These are phyloP conservation scores for Cutaneotrichosporon sp. DNA, from an alignment of 1,284 basidiomycete species.

Conservation along the genomic window DNA sequence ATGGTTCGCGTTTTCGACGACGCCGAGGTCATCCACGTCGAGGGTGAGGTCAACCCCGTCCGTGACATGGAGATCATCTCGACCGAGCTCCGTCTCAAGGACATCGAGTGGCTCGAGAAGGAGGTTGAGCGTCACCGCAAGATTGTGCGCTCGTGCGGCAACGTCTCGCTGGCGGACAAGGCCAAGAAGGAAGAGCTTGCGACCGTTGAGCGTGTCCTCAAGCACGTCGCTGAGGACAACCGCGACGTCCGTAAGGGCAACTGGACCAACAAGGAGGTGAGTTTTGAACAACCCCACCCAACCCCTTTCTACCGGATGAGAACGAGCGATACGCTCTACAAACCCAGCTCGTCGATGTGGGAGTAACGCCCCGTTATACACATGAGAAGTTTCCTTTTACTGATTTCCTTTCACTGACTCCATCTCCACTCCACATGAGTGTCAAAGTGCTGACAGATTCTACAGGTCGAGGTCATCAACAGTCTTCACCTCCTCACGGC, in stretches of 20 bases:
- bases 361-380: constrained; percentile 66
- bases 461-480: constrained; percentile 94
- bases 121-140: constrained; percentile 76
- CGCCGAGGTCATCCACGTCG: constrained; percentile 97
- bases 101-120: constrained; percentile 99
- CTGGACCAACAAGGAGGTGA: constrained; percentile 97
- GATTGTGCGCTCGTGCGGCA: constrained; percentile 62
- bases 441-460: constrained; percentile 16
- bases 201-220: constrained; percentile 79
- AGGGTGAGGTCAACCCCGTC: constrained; percentile 93
- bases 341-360: constrained; percentile 70
- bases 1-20: constrained; percentile 98
- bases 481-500: constrained; percentile 86
- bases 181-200: constrained; percentile 95
- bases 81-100: constrained; percentile 89
- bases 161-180: constrained; percentile 83
- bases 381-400: constrained; percentile 54
- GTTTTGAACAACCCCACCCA: constrained; percentile 36
- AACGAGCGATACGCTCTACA: constrained; percentile 72
- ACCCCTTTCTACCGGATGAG: constrained; percentile 59
- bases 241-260: constrained; percentile 92
- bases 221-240: constrained; percentile 73
- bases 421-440: constrained; percentile 3
- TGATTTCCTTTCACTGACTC: constrained; percentile 20
- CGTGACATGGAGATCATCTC: constrained; percentile 99